Base-by-base conservation (phyloP, 495 filamentous ascomycete genomes). In the Penicillium desertorum region DNA sequence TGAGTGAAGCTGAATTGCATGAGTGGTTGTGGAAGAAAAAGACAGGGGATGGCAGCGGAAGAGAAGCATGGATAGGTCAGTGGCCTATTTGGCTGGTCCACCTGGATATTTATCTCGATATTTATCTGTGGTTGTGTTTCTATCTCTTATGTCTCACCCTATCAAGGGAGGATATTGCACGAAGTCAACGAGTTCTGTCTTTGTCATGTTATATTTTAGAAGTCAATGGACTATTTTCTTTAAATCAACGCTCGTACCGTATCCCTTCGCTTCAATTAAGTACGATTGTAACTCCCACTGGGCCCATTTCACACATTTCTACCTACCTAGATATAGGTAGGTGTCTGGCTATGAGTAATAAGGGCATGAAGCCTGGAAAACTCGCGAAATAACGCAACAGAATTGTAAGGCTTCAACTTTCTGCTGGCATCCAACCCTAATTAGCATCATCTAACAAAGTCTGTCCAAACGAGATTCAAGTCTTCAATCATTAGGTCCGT, bases 141-240 rank as follows among this genome's bases (percentile, higher is more conserved):
- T 54, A n/a, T 51, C 30, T 19, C 32, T 23, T 55, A 9, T 46
- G 8, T 37, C 42, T 36, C 36, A 9, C 6, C 36, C 39, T 12
- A 32, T 37, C 19, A 7, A 16, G 1, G 32, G 29, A 46, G 43
- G 20, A 29, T 45, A 25, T 44, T 36, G 32, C 30, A 55, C 53
- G 53, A 55, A 55, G 53, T 55, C 16, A 55, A 55, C 32, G 53
- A 55, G 43, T 55, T 55, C 53, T 55, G 53, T 55, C 43, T 53
- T 43, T 34, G 51, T 55, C 32, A 29, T 47, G n/a, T 39, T 55
- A 46, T 27, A 47, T 46, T 47, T 47, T 46, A 55, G 17, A 55
- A 25, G 42, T 47, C 53, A 55, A 55, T 47, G 53, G 22, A 46
- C 44, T 37, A 25, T 27, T 39, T 44, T 44, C 11, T 39, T 47